A percentile compares a stretch with the other conserved stretches of the same genome.
Evolutionary conservation across 306 rosid species (phyloP).

Genomic region (Acacia acuminata): DNA sequence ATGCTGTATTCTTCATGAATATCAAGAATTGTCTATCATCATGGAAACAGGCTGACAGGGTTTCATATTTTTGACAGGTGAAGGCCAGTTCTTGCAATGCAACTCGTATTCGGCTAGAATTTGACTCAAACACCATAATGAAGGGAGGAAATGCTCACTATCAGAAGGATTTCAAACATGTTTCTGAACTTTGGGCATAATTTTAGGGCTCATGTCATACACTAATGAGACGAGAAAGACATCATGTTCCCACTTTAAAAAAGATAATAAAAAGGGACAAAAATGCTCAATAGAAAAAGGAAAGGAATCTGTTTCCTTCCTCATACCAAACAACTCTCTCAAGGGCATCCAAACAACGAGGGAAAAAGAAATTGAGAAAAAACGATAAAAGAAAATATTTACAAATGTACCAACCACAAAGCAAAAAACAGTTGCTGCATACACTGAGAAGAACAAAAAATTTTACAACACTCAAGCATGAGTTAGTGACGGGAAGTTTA

Average conservation of each 20-base stretch:
- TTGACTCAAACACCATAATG: neutral
- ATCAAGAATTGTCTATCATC: neutral
- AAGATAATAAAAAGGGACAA: neutral
- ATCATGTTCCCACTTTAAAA: neutral
- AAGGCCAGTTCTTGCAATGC: neutral
- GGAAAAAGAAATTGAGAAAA: neutral
- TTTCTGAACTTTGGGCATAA: neutral
- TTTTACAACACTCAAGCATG: neutral
- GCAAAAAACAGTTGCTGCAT: neutral
- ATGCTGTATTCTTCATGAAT: constrained; percentile 15
- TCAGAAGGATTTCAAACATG: neutral
- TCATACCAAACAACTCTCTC: neutral
- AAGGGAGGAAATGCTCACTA: neutral
- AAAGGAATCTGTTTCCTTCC: neutral
- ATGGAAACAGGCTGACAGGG: neutral
- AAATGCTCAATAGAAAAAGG: neutral
- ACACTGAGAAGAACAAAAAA: neutral
- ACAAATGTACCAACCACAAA: neutral
- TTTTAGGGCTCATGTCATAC: neutral
- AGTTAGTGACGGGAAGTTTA: neutral
- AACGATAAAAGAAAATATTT: neutral
- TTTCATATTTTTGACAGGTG: neutral
- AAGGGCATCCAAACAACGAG: neutral
- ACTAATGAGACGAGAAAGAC: neutral
- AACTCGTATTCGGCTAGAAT: neutral